A percentile compares a stretch with the other conserved stretches of the same genome.
These are phyloP conservation scores for Wallemia hederae DNA, from an alignment of 1,284 basidiomycete genomes.

Conservation along the genomic window DNA sequence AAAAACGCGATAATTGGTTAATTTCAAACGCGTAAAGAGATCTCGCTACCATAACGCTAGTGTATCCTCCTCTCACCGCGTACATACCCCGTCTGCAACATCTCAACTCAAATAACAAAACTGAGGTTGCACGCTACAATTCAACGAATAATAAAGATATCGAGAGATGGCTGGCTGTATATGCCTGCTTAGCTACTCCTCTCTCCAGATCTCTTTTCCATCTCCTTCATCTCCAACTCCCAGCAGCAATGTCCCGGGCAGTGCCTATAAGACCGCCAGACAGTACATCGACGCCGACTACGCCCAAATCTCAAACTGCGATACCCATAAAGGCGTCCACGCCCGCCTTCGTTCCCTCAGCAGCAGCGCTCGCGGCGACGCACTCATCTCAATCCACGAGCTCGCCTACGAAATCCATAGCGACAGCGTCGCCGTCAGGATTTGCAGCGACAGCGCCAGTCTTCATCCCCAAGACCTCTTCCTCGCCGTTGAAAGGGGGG, in stretches of 20 bases:
- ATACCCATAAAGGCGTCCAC: constrained; percentile 1
- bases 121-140: too few relatives aligned
- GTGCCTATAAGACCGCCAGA: not conserved
- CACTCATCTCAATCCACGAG: not conserved
- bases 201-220: too few relatives aligned
- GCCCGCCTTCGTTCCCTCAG: constrained; percentile 2
- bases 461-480: not conserved
- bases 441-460: not conserved
- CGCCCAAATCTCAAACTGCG: constrained; percentile 2
- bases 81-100: too few relatives aligned
- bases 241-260: not conserved
- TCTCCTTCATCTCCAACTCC: constrained; percentile 2
- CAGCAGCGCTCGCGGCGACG: not conserved
- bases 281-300: not conserved
- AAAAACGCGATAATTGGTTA: too few relatives aligned
- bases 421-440: not conserved
- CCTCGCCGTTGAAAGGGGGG: too few relatives aligned
- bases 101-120: too few relatives aligned
- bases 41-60: too few relatives aligned
- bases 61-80: too few relatives aligned
- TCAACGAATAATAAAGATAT: not conserved
- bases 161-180: not conserved
- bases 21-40: too few relatives aligned
- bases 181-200: too few relatives aligned
- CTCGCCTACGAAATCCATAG: not conserved